These are phyloP conservation scores for Austroboletus novae-zelandiae DNA, from an alignment of 1,284 basidiomycete species.

Conservation along the genomic window DNA sequence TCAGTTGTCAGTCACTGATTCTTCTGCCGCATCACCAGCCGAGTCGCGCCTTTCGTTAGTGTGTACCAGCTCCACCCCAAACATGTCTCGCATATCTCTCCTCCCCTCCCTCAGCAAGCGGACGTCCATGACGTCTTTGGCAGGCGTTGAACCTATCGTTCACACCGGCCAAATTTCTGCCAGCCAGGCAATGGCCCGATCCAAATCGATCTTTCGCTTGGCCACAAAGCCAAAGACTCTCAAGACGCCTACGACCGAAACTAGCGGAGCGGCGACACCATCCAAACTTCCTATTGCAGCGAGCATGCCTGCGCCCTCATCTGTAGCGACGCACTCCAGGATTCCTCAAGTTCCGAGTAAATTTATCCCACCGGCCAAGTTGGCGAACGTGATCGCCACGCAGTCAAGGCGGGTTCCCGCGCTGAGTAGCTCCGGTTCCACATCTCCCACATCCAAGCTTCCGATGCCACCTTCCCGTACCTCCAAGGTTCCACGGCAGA, in stretches of 20 bases:
- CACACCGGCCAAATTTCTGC: conserved; percentile 2
- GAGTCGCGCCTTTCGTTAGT: conserved; percentile 23
- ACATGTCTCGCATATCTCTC: conserved; percentile 24
- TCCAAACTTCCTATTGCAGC: conserved; percentile 16
- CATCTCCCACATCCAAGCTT: conserved; percentile 21
- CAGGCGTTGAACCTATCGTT: conserved; percentile 18
- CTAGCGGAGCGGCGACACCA: neutral
- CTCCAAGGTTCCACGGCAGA: conserved; percentile 13
- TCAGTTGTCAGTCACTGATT: conserved; percentile 22
- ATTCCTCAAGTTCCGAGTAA: conserved; percentile 27
- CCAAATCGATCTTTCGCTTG: conserved; percentile 31
- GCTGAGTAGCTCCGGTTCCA: neutral
- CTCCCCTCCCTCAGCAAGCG: conserved; percentile 25
- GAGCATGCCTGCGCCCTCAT: conserved; percentile 4
- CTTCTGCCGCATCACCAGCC: conserved; percentile 8
- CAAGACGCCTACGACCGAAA: conserved; percentile 15
- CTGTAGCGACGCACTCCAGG: conserved; percentile 18
- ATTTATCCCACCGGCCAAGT: conserved; percentile 30
- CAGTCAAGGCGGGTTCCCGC: conserved; percentile 19
- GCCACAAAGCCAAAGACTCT: conserved; percentile 26
- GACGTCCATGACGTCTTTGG: conserved; percentile 27
- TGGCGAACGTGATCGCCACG: conserved; percentile 29
- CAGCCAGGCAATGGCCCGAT: conserved; percentile 6
- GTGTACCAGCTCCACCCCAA: conserved; percentile 2
- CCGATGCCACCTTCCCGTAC: conserved; percentile 18